Evolutionary conservation across 306 rosid genomes (phyloP).

Genomic region (Dryas drummondii): DNA sequence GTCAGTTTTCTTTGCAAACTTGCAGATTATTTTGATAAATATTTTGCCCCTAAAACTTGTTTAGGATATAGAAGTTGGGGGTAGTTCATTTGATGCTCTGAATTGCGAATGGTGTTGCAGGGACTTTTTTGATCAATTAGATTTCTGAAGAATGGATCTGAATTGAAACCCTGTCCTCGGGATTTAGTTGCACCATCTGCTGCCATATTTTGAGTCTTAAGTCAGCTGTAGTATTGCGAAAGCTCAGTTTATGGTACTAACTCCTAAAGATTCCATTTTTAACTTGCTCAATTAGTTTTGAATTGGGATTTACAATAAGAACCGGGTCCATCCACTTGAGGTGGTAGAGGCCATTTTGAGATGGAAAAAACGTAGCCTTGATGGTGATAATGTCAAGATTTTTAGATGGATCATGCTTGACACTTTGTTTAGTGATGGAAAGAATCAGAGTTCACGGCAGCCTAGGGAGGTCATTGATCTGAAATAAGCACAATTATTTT

Average conservation of each 20-base stretch:
- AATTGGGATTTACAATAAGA: constrained; percentile 42
- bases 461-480: constrained; percentile 29
- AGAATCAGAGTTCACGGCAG: constrained; percentile 28
- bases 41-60: constrained; percentile 30
- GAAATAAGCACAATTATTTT: constrained; percentile 17
- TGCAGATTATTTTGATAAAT: background rate
- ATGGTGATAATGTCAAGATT: constrained; percentile 34
- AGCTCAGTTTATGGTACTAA: constrained; percentile 41
- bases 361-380: constrained; percentile 34
- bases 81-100: constrained; percentile 48
- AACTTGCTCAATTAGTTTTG: constrained; percentile 39
- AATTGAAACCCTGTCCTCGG: constrained; percentile 36
- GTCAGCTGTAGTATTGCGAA: constrained; percentile 37
- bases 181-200: constrained; percentile 42
- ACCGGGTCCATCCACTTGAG: constrained; percentile 36
- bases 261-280: constrained; percentile 37
- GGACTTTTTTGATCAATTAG: constrained; percentile 37
- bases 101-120: constrained; percentile 54
- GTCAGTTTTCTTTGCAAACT: background rate
- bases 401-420: constrained; percentile 25
- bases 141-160: constrained; percentile 36
- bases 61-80: constrained; percentile 40
- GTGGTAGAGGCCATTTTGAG: constrained; percentile 28
- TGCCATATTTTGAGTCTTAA: constrained; percentile 34
- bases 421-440: constrained; percentile 29